Conservation (phyloP, 768 basidiomycete genomes). For the Suillus subaureus region DNA sequence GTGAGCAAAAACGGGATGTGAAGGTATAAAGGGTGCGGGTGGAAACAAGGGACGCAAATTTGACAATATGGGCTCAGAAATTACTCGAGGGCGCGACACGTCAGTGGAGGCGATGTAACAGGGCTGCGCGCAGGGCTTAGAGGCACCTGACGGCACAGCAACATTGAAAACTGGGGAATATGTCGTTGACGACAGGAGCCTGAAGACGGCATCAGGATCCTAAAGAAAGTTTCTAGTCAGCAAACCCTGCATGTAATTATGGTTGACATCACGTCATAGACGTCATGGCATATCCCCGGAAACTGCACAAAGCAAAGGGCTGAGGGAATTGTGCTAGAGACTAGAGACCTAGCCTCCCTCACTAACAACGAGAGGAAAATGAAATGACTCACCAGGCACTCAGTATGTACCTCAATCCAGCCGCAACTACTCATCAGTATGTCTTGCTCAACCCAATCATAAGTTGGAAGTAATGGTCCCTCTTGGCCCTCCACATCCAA, state of each 20-base stretch:
- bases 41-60: slow-evolving; percentile 64
- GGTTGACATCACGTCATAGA: slow-evolving; percentile 5
- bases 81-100: slow-evolving; percentile 25
- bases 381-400: slow-evolving; percentile 63
- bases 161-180: slow-evolving; percentile 52
- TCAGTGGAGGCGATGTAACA: slow-evolving; percentile 30
- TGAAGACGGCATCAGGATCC: slow-evolving; percentile 27
- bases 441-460: slow-evolving; percentile 79
- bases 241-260: background rate
- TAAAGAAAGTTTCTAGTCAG: slow-evolving; percentile 20
- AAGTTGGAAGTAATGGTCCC: slow-evolving; percentile 66
- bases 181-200: slow-evolving; percentile 38
- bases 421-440: slow-evolving; percentile 66
- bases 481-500: slow-evolving; percentile 61
- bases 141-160: slow-evolving; percentile 37
- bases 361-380: background rate
- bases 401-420: slow-evolving; percentile 72
- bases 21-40: slow-evolving; percentile 76
- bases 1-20: slow-evolving; percentile 70
- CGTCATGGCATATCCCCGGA: slow-evolving; percentile 3
- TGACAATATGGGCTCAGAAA: slow-evolving; percentile 46
- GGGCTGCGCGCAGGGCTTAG: slow-evolving; percentile 30
- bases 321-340: slow-evolving; percentile 3
- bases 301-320: background rate
- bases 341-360: background rate